Conservation (phyloP, 306 rosid genomes). For the Vicia sativa region DNA sequence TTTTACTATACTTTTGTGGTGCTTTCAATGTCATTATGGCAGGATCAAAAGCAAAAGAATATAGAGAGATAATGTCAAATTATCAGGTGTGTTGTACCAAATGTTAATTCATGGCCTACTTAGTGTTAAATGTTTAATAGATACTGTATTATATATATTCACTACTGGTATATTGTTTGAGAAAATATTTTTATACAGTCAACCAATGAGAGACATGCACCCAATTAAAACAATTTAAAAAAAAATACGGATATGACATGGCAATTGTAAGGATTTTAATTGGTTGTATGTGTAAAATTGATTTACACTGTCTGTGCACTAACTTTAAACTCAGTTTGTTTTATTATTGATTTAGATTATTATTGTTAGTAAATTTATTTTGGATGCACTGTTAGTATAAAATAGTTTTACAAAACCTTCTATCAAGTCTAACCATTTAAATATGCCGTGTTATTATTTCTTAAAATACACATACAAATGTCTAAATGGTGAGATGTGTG, state of each 20-base stretch:
- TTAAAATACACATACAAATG: not conserved
- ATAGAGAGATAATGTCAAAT: slow-evolving; percentile 64
- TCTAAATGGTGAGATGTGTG: not conserved
- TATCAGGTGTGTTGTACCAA: slow-evolving; percentile 61
- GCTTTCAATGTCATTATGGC: slow-evolving; percentile 37
- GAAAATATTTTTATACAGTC: no score
- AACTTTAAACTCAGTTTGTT: no score
- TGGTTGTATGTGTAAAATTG: no score
- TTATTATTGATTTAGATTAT: no score
- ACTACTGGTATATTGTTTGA: no score
- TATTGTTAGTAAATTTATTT: no score
- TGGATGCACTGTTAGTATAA: not conserved
- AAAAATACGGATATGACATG: no score
- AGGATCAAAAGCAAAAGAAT: slow-evolving; percentile 72
- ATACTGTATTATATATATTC: no score
- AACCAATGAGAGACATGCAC: no score
- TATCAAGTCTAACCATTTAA: not conserved
- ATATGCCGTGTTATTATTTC: not conserved
- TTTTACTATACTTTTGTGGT: slow-evolving; percentile 18
- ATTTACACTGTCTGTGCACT: no score
- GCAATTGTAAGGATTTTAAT: no score
- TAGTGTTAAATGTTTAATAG: not conserved
- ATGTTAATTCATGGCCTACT: slow-evolving; percentile 17
- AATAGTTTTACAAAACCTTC: not conserved
- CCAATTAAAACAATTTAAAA: no score